phyloP scores from a whole-genome alignment of 1,284 basidiomycete species.

The Phellinidium pouzarii region DNA sequence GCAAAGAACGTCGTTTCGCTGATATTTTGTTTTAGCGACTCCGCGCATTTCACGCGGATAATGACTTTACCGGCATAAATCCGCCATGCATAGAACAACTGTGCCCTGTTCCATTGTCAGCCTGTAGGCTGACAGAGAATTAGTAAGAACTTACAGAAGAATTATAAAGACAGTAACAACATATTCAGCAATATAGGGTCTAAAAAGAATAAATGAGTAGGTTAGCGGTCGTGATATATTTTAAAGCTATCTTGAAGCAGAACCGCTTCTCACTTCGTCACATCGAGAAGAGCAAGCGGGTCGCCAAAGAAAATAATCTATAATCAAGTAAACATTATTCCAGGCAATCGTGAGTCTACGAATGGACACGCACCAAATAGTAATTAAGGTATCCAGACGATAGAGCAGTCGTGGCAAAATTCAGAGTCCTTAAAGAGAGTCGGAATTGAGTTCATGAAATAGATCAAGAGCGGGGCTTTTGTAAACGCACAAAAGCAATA shows the following conservation, averaged over 20 bases:
- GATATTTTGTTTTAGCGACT: background rate
- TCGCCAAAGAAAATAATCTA: constrained; percentile 14
- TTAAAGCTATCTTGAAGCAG: background rate
- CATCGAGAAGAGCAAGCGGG: constrained; percentile 1
- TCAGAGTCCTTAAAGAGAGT: background rate
- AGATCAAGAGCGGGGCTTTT: background rate
- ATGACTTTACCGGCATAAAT: constrained; percentile 4
- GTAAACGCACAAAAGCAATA: constrained; percentile 6
- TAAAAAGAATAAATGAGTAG: background rate
- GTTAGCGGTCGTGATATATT: background rate
- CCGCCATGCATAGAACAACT: constrained; percentile 10
- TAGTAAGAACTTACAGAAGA: background rate
- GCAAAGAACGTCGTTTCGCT: constrained; percentile 5
- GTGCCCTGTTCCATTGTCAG: background rate
- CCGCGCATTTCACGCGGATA: background rate
- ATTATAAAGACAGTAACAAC: constrained; percentile 3
- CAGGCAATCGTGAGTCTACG: background rate
- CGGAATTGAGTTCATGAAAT: background rate
- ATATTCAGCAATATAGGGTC: constrained; percentile 8
- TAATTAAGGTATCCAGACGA: constrained; percentile 5
- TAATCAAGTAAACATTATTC: background rate
- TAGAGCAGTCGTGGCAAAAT: constrained; percentile 6
- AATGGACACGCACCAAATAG: constrained; percentile 1
- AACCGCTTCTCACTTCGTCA: constrained; percentile 1
- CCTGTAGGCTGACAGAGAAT: background rate